phyloP scores from a whole-genome alignment of 805 yeast genomes.

The Yamadazyma philogaea region DNA sequence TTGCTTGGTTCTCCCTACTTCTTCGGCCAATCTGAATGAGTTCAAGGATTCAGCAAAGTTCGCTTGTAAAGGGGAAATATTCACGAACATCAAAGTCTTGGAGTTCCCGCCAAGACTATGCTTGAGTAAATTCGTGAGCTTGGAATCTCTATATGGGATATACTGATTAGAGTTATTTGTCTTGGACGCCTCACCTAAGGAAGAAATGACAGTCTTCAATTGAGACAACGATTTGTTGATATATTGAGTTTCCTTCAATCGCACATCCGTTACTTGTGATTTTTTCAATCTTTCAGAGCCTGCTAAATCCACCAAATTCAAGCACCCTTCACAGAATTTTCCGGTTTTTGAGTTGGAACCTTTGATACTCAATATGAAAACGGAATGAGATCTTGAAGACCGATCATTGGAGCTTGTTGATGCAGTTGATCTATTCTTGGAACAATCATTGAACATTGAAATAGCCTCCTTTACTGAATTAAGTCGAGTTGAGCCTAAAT shows the following conservation, averaged over 20 bases:
- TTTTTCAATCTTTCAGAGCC: conserved; percentile 84
- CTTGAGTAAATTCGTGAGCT: conserved; percentile 78
- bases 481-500: conserved; percentile 50
- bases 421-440: conserved; percentile 68
- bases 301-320: conserved; percentile 87
- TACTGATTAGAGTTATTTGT: conserved; percentile 38
- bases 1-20: conserved; percentile 57
- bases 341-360: conserved; percentile 55
- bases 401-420: conserved; percentile 76
- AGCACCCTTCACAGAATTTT: conserved; percentile 50
- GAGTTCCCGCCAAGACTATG: conserved; percentile 82
- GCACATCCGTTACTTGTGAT: conserved; percentile 75
- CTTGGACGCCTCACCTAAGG: conserved; percentile 44
- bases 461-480: conserved; percentile 48
- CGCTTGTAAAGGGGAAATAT: conserved; percentile 62
- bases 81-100: conserved; percentile 91
- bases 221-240: conserved; percentile 86
- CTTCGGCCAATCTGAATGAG: conserved; percentile 85
- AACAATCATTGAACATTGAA: conserved; percentile 51
- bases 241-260: conserved; percentile 82
- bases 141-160: conserved; percentile 68
- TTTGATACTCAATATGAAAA: conserved; percentile 60
- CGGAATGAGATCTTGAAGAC: conserved; percentile 89
- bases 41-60: conserved; percentile 77
- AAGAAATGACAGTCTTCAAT: conserved; percentile 83